These are phyloP conservation scores for Pythium utonaiense DNA, from an alignment of 352 stramenopile species.

Conservation along the genomic window DNA sequence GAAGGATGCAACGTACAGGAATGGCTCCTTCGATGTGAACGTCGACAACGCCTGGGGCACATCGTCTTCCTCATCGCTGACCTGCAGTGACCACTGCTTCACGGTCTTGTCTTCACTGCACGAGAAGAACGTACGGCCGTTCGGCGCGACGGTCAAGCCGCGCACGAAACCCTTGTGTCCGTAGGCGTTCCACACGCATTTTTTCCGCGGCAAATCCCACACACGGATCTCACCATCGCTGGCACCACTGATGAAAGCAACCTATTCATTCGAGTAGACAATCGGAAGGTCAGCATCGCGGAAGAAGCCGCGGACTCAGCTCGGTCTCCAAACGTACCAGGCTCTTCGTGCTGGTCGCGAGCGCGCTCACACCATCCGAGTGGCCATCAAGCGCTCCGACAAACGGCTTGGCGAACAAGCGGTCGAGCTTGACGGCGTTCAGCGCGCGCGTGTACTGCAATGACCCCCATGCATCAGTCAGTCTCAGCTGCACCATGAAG, in stretches of 20 bases:
- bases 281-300: background rate
- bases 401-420: conserved; percentile 99
- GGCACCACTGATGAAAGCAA: conserved; percentile 83
- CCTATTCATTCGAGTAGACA: conserved; percentile 1
- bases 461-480: background rate
- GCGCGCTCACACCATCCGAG: conserved; percentile 93
- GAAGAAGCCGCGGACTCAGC: no score
- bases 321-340: conserved; percentile 36
- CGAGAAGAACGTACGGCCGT: conserved; percentile 89
- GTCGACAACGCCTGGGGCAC: conserved; percentile 64
- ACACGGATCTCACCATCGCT: conserved; percentile 94
- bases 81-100: conserved; percentile 87
- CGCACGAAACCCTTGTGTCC: conserved; percentile 94
- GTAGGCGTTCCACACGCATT: conserved; percentile 92
- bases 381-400: conserved; percentile 97
- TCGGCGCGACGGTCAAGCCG: conserved; percentile 80
- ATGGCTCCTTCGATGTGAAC: conserved; percentile 83
- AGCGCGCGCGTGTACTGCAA: conserved; percentile 96
- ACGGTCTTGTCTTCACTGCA: conserved; percentile 95
- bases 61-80: conserved; percentile 71
- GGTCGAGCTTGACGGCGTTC: conserved; percentile 97
- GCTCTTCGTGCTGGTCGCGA: conserved; percentile 89
- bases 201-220: conserved; percentile 95
- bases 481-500: background rate
- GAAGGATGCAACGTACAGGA: conserved; percentile 66